Conservation (phyloP, 495 filamentous ascomycete species). For the Penicilliopsis zonata region DNA sequence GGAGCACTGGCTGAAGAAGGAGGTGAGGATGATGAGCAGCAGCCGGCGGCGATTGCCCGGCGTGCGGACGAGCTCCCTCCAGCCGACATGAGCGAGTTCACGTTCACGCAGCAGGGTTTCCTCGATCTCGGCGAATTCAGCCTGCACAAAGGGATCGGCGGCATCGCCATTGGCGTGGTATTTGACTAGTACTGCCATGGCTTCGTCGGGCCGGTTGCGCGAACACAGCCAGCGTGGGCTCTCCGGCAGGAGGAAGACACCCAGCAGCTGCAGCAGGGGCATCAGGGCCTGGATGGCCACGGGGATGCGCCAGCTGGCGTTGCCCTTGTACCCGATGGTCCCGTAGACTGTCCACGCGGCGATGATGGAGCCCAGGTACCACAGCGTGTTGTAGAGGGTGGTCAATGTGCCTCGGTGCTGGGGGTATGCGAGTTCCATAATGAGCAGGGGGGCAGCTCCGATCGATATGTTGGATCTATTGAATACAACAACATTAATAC, state of each 20-base stretch:
- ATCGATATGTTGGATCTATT: too few species aligned
- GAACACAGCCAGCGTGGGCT: constrained; percentile 47
- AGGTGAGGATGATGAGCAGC: constrained; percentile 43
- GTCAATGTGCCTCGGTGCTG: constrained; percentile 55
- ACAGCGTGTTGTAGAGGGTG: constrained; percentile 54
- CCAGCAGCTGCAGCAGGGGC: constrained; percentile 13
- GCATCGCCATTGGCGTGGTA: constrained; percentile 50
- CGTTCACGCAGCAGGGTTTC: constrained; percentile 45
- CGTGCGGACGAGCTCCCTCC: constrained; percentile 42
- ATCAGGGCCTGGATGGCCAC: constrained; percentile 43
- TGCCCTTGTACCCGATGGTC: constrained; percentile 38
- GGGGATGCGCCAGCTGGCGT: constrained; percentile 58
- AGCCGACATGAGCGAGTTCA: constrained; percentile 39
- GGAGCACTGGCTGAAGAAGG: constrained; percentile 53
- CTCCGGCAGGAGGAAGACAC: constrained; percentile 35
- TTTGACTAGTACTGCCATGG: constrained; percentile 40
- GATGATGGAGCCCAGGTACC: constrained; percentile 50
- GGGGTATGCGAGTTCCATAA: constrained; percentile 55
- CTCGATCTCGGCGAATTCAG: constrained; percentile 51
- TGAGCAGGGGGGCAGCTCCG: constrained; percentile 47
- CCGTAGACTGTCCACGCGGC: constrained; percentile 46
- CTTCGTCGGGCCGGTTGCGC: constrained; percentile 47
- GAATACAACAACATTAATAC: too few species aligned
- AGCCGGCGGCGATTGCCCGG: constrained; percentile 44
- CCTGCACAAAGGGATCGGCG: constrained; percentile 40